A percentile compares a stretch with the other conserved stretches of the same genome.
Conservation (phyloP, 768 basidiomycete species). For the Trametes meyenii region DNA sequence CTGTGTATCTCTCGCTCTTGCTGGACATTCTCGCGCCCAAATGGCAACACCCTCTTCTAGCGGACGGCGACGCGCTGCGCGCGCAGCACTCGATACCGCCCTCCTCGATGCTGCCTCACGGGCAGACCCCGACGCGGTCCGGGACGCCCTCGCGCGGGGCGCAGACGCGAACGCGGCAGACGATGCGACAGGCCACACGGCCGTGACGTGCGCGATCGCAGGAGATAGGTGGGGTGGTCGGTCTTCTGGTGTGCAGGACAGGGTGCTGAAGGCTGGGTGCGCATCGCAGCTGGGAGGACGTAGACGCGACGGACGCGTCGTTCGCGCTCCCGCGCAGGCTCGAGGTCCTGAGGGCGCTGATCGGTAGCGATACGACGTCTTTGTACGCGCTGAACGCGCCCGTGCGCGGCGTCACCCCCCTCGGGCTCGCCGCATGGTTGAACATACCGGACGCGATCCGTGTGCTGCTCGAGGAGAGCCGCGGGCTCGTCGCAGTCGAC, state of each 20-base stretch:
- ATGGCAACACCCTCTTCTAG: constrained; percentile 8
- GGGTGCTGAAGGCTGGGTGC: constrained; percentile 17
- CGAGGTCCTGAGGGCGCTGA: constrained; percentile 55
- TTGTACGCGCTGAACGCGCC: constrained; percentile 77
- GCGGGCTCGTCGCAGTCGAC: constrained; percentile 67
- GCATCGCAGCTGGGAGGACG: constrained; percentile 60
- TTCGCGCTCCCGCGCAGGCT: constrained; percentile 62
- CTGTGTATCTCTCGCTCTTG: not conserved
- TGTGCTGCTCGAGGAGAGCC: constrained; percentile 63
- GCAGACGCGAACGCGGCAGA: constrained; percentile 74
- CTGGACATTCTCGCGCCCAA: not conserved
- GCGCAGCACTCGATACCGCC: constrained; percentile 19
- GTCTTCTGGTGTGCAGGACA: constrained; percentile 5
- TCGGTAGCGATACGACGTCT: constrained; percentile 59
- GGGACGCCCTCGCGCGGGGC: constrained; percentile 54
- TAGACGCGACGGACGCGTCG: constrained; percentile 73
- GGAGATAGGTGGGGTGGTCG: constrained; percentile 57
- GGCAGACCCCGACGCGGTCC: constrained; percentile 58
- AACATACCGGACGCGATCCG: constrained; percentile 63
- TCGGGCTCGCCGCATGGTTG: constrained; percentile 81
- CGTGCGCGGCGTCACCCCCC: constrained; percentile 73
- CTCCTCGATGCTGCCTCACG: constrained; percentile 49
- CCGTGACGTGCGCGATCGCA: constrained; percentile 69
- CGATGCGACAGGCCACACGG: constrained; percentile 54
- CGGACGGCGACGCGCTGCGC: constrained; percentile 18